These are phyloP conservation scores for Fraxinus xanthoxyloides DNA, from an alignment of 305 asterid genomes.

Conservation along the genomic window DNA sequence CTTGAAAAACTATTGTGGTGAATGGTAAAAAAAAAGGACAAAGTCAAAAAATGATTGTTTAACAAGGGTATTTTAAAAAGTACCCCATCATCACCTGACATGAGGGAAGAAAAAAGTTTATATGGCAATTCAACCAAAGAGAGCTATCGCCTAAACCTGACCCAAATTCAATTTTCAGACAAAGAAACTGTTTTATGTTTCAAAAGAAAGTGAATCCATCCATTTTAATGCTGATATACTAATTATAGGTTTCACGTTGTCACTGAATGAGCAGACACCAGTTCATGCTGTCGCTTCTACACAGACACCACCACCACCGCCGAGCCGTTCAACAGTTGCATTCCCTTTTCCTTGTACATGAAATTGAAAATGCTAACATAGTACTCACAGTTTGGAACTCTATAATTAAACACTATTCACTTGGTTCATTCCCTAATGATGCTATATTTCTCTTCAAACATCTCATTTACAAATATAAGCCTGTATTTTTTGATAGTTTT, in stretches of 20 bases:
- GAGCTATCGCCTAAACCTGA: neutral
- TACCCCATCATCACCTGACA: neutral
- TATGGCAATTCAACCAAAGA: neutral
- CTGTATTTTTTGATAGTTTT: constrained; percentile 56
- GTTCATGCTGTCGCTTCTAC: constrained; percentile 43
- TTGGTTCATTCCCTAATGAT: constrained; percentile 46
- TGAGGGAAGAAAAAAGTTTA: neutral
- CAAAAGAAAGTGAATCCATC: neutral
- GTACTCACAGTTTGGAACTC: constrained; percentile 58
- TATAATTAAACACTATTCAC: constrained; percentile 65
- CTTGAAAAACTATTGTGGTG: no score
- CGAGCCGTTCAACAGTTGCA: constrained; percentile 70
- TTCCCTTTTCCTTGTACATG: constrained; percentile 40
- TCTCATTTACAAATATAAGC: constrained; percentile 34
- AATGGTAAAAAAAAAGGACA: no score
- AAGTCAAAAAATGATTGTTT: no score
- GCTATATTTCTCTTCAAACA: constrained; percentile 50
- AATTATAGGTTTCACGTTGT: neutral
- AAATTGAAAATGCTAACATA: constrained; percentile 3
- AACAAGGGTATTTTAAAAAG: no score
- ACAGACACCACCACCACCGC: constrained; percentile 38
- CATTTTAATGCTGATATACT: neutral
- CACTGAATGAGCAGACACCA: constrained; percentile 10
- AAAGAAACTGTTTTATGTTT: neutral
- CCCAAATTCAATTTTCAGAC: neutral